Base-by-base conservation (phyloP, 306 rosid genomes). In the Begonia peltatifolia region DNA sequence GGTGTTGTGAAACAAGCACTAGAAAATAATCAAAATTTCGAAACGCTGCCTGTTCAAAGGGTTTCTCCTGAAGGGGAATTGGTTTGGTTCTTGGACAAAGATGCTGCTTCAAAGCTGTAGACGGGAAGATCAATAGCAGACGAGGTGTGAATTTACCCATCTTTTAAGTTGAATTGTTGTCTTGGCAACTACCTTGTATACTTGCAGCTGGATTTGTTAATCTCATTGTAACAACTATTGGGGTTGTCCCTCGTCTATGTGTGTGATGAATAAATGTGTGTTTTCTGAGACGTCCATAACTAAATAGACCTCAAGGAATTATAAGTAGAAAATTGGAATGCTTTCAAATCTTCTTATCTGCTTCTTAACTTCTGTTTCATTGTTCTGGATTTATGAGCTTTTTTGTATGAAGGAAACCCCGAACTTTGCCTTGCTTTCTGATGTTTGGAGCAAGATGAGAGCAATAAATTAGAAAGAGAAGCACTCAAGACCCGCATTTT, bases 71-170 rank as follows among this genome's bases (percentile, higher is more conserved):
- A 84, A 64, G 92, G 73, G 12, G 88, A 69, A 70, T 58, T 83
- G 68, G 81, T 73, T 43, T 90, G 95, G 95, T 90, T 90, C 75
- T 58, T 90, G 54, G 99, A 90, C 74, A 73, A 80, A 57, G 83
- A 54, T 57, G 99, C 99, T 10, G 99, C 95, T 63, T 60, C 65
- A 2, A 86, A 81, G 81, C 80, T 86, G 77, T 83, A 89, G 74
- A 52, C 53, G 52, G 70, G 62, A 52, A 15, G 52, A 12, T 10
- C 3, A 10, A 53, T 42, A 20, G 9, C 15, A 12, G 12, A 46
- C 5, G 10, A 20, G 38, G 38, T 30, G 38, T 30, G 38, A 30
- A 47, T 13, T 23, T 25, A 15, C 14, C 14, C 18, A 13, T n/a
- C 11, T 23, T 20, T 25, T 13, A 56, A 56, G 52, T 17, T 18